These are phyloP conservation scores for Styphnolobium japonicum DNA, from an alignment of 306 rosid genomes.

Conservation along the genomic window DNA sequence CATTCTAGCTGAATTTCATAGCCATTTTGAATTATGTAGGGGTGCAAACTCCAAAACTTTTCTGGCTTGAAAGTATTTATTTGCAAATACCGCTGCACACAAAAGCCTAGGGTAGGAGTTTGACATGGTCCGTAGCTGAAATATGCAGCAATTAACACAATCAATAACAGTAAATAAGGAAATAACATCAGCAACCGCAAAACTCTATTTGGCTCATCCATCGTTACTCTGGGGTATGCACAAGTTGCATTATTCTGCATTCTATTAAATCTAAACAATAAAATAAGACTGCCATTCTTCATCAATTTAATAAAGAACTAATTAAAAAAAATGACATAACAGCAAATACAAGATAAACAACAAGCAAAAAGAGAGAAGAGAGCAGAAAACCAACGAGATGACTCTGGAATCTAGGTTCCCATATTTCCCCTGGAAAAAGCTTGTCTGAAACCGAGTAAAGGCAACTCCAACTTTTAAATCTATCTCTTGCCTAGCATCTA, in stretches of 20 bases:
- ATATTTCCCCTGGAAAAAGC: constrained; percentile 89
- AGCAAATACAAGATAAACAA: constrained; percentile 13
- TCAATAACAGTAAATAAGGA: constrained; percentile 22
- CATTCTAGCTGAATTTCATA: constrained; percentile 92
- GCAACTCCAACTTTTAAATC: constrained; percentile 99
- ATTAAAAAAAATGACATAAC: neutral
- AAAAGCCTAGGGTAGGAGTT: constrained; percentile 96
- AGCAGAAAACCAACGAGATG: constrained; percentile 80
- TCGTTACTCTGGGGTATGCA: neutral
- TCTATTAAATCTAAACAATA: constrained; percentile 7
- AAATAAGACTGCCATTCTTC: neutral
- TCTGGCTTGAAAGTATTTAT: constrained; percentile 89
- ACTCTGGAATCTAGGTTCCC: constrained; percentile 96
- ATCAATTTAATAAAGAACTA: neutral
- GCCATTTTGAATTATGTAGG: constrained; percentile 70
- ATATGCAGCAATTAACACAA: constrained; percentile 31
- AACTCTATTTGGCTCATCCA: neutral
- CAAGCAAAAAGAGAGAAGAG: constrained; percentile 19
- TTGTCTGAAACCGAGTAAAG: constrained; percentile 89
- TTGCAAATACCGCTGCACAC: constrained; percentile 92
- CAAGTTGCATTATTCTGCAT: constrained; percentile 14
- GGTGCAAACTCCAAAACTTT: constrained; percentile 85
- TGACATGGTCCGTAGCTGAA: constrained; percentile 99
- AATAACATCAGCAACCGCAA: neutral
- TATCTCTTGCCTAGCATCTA: constrained; percentile 98